Base-by-base conservation (phyloP, 1,284 basidiomycete genomes). In the Ustilago curta region DNA sequence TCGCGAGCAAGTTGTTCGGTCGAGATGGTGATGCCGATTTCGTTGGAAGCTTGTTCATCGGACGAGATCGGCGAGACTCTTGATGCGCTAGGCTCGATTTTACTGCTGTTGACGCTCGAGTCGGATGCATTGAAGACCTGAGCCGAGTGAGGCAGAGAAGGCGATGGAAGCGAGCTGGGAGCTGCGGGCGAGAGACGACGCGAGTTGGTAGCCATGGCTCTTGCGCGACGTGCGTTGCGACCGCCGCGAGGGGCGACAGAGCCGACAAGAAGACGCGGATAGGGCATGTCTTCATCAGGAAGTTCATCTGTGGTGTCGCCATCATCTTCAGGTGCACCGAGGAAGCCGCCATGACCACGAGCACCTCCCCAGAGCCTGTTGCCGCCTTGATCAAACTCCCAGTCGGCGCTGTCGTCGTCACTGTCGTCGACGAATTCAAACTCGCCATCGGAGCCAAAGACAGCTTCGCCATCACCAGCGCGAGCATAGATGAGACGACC, bases 241-340 rank as follows among this genome's bases (percentile, higher is more conserved):
- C 80, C 82, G 18, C 83, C 83, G 5, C 69, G 71, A 12, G 83
- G 83, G 8, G 81, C 82, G 25, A 84, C 77, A 9, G 82, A 84
- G 25, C 83, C 83, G 39, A 84, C 78, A 11, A 84, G 71, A 9
- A 84, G 68, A 23, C 83, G 65, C 0, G 83, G 82, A 23, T 82
- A 84, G 0, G 82, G 82, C 83, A 84, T 84, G 42, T 84, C 83
- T 25, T 84, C 80, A 21, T 83, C 80, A 2, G 78, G 79, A 2
- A 84, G 76, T 60, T 84, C 83, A 54, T 84, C 83, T 4, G 83
- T 84, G 11, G 83, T 84, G 23, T 84, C 83, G 11, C 83, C 83
- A n/a, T 83, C 81, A 44, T 84, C 81, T 11, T 73, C 66, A 21
- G 59, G 66, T 12, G 58, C 53, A 32, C 69, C 63, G 31, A 74